Base-by-base conservation (phyloP, 495 filamentous ascomycete species). In the Hypoxylon cercidicola region DNA sequence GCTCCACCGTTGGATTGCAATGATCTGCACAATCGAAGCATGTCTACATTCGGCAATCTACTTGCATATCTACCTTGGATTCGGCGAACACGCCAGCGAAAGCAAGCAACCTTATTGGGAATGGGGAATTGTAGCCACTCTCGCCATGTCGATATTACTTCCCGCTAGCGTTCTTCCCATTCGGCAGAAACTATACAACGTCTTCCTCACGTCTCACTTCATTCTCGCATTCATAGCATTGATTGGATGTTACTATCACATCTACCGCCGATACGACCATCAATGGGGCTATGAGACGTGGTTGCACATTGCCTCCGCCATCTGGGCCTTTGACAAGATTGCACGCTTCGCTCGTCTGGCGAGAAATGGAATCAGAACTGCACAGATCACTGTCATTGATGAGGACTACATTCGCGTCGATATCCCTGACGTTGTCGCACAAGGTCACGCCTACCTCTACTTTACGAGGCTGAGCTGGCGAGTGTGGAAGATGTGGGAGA, bases 1-100 rank as follows among this genome's bases (percentile, higher is more conserved):
- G 1, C 77, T 83, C 16, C 83, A 84, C 69, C 81, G 82, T 9
- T 82, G 83, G 78, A 76, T 84, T 9, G 82, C 83, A 7, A 74
- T 80, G 37, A 76, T 85, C 15, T 81, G 78, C 19, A 81, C 78
- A 3, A 44, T 83, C n/a, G 80, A 85, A 58, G 83, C 77, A 0
- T 55, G 77, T 2, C 66, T 81, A 9, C 82, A 87, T 64, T 77
- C 79, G 9, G 55, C 72, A 20, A 68, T 75, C 28, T 75, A 73
- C 23, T 59, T 74, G 1, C 58, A 70, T 0, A 66, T 70, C 2
- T 73, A 74, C 60, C 15, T 69, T 9, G 12, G 28, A 4, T 46
- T 12, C 4, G 50, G 44, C 40, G 10, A 30, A 11, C 67, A 66
- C 48, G 15, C 44, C 5, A 54, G 23, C 9, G 69, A 73, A 41